Conservation (phyloP, 495 filamentous ascomycete genomes). For the Elasticomyces elasticus region DNA sequence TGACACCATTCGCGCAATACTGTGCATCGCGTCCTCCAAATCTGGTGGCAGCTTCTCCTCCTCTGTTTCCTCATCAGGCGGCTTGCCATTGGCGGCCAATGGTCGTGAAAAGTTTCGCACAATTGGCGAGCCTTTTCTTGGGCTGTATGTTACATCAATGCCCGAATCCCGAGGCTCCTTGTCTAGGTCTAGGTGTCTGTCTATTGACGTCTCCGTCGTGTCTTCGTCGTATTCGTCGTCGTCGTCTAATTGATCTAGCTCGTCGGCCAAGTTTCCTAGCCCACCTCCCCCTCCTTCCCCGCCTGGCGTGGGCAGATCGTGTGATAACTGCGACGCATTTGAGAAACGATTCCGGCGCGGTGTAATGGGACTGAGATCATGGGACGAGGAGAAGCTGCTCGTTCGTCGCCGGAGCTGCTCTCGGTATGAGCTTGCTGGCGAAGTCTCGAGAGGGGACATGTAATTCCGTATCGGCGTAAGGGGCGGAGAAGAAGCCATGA, state of each 20-base stretch:
- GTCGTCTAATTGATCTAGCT: slow-evolving; percentile 20
- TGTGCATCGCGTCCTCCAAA: slow-evolving; percentile 19
- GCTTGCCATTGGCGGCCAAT: background rate
- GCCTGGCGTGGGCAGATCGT: slow-evolving; percentile 10
- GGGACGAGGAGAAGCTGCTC: slow-evolving; percentile 22
- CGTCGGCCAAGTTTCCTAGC: slow-evolving; percentile 24
- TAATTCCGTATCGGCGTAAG: slow-evolving; percentile 18
- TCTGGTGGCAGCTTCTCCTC: slow-evolving; percentile 14
- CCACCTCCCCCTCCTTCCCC: slow-evolving; percentile 13
- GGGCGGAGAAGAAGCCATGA: slow-evolving; percentile 15
- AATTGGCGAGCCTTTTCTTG: background rate
- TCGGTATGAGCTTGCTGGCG: slow-evolving; percentile 11
- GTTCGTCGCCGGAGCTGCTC: slow-evolving; percentile 12
- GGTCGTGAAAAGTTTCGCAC: slow-evolving; percentile 22
- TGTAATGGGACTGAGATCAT: slow-evolving; percentile 14
- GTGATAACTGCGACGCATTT: slow-evolving; percentile 16
- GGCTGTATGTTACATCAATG: slow-evolving; percentile 17
- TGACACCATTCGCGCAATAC: slow-evolving; percentile 17
- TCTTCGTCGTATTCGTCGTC: slow-evolving; percentile 15
- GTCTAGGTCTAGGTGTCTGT: slow-evolving; percentile 3
- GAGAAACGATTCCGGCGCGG: slow-evolving; percentile 14
- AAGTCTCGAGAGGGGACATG: slow-evolving; percentile 20
- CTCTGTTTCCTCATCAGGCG: slow-evolving; percentile 8
- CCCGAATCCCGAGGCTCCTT: slow-evolving; percentile 18
- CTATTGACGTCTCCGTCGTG: background rate